Base-by-base conservation (phyloP, 805 yeast genomes). In the Lipomyces yamanashiensis region DNA sequence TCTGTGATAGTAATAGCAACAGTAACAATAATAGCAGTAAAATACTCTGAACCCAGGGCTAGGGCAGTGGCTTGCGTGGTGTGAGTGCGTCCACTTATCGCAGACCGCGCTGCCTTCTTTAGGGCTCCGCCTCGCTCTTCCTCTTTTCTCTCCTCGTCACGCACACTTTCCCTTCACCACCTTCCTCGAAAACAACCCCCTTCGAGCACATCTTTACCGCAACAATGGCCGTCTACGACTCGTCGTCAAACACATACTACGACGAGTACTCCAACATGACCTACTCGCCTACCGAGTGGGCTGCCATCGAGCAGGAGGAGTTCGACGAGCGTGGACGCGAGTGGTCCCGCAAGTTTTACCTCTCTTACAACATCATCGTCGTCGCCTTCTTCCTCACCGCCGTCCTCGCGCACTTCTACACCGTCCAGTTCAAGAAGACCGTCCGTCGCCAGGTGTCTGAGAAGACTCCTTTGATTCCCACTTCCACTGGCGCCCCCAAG, bases 311-410 rank as follows among this genome's bases (percentile, higher is more conserved):
- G 62, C 68, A 65, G 67, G 64, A 54, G 61, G 68, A 57, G 56
- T 65, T 63, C 58, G 68, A 65, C 62, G 68, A 65, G 58, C 66
- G 64, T 13, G 68, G 68, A 41, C 68, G 68, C 17, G 67, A 65
- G 51, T 65, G 68, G 68, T 65, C 68, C 39, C 68, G 68, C 59
- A 49, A 61, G 64, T 65, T 65, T 60, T 65, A 65, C 56, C 63
- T 65, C 41, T 45, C 62, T 34, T 65, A 65, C 67, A 65, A 65
- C 67, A 59, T 65, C 62, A 59, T 65, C 54, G 68, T 65, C 54
- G 68, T 65, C 45, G 66, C 63, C 45, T 65, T 63, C 62, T 65
- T 65, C 59, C 50, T 63, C 48, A 40, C 36, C 43, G 68, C 68
- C 23, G 66, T 62, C 36, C 43, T 63, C 51, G 58, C 64, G 33